These are phyloP conservation scores for Mycena leptocephala DNA, from an alignment of 768 basidiomycete species.

Conservation along the genomic window DNA sequence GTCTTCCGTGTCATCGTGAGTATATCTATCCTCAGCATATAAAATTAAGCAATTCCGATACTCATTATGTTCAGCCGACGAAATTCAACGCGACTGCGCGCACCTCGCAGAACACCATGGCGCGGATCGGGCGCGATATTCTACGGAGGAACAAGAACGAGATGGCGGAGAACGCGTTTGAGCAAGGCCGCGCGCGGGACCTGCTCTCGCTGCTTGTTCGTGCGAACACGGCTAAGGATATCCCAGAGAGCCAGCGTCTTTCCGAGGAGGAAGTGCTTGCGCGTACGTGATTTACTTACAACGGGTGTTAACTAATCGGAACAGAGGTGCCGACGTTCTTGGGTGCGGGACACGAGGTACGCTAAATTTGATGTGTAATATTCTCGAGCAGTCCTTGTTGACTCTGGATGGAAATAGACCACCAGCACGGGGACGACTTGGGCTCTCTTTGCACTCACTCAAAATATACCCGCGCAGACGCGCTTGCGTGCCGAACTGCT, in stretches of 20 bases:
- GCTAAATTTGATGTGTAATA: no score
- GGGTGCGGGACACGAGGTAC: not conserved
- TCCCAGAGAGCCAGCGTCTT: not conserved
- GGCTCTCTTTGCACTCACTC: constrained; percentile 9
- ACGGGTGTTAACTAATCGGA: not conserved
- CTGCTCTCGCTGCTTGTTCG: not conserved
- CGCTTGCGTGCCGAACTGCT: constrained; percentile 16
- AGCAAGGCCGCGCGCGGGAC: not conserved
- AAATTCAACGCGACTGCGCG: not conserved
- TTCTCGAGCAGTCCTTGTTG: no score
- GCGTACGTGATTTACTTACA: not conserved
- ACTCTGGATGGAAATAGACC: no score
- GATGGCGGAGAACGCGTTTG: not conserved
- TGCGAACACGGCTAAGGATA: not conserved
- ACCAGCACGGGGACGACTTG: constrained; percentile 9
- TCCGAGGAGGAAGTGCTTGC: not conserved
- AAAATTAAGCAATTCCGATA: not conserved
- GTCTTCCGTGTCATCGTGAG: not conserved
- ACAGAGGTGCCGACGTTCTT: not conserved
- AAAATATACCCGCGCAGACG: constrained; percentile 1
- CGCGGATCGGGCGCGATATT: not conserved
- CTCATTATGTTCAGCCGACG: not conserved
- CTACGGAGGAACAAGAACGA: not conserved
- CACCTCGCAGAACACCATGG: not conserved
- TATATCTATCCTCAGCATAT: not conserved